These are phyloP conservation scores for Rhodotorula graminis DNA, from an alignment of 768 basidiomycete genomes.

Conservation along the genomic window DNA sequence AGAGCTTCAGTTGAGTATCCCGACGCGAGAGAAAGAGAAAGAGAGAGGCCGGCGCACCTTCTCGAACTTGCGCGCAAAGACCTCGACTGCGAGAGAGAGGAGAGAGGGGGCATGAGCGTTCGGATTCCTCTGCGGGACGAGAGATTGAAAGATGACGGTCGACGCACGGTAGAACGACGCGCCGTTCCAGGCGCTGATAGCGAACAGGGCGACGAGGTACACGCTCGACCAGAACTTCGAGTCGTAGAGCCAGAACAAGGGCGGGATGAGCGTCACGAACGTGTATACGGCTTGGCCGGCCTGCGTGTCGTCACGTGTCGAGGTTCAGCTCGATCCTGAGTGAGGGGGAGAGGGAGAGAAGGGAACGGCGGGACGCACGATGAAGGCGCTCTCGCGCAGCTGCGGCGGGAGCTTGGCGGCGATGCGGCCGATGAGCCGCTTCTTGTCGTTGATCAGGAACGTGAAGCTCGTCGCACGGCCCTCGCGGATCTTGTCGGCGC, in stretches of 20 bases:
- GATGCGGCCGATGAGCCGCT: conserved; percentile 37
- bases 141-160: too few relatives aligned
- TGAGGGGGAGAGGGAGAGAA: too few relatives aligned
- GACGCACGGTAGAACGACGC: conserved; percentile 45
- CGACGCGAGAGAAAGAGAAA: too few relatives aligned
- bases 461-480: conserved; percentile 86
- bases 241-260: conserved; percentile 75
- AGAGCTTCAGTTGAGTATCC: background rate
- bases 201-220: conserved; percentile 74
- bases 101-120: too few relatives aligned
- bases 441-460: conserved; percentile 48
- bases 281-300: conserved; percentile 61
- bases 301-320: conserved; percentile 1
- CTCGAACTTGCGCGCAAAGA: conserved; percentile 32
- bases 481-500: conserved; percentile 85
- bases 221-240: conserved; percentile 69
- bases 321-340: too few relatives aligned
- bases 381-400: conserved; percentile 30
- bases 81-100: conserved; percentile 14
- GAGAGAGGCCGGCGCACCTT: conserved; percentile 1
- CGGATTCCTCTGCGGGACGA: too few relatives aligned
- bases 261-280: conserved; percentile 76
- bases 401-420: conserved; percentile 22
- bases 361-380: conserved; percentile 12
- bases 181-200: conserved; percentile 91